A percentile compares a stretch with the other conserved stretches of the same genome.
Evolutionary conservation across 2,329 filamentous ascomycete genomes (phyloP).

Genomic region (Ophiocordyceps robertsii): DNA sequence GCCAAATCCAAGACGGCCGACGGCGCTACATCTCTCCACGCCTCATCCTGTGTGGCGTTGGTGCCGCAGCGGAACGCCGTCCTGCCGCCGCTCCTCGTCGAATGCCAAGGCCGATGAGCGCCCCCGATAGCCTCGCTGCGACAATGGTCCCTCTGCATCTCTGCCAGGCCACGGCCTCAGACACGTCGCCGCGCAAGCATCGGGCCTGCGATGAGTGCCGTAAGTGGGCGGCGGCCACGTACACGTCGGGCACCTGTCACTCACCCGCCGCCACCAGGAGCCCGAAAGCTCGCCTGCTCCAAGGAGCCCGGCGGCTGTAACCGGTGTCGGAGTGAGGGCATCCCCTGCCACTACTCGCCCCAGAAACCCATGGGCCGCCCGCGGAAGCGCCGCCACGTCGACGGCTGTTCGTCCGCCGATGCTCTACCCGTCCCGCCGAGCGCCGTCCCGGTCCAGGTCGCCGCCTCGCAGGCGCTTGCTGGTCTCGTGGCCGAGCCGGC

Average conservation of each 20-base stretch:
- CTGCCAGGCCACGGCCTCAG: slow-evolving; percentile 9
- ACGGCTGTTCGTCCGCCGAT: slow-evolving; percentile 7
- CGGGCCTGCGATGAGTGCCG: slow-evolving; percentile 56
- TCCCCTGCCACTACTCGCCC: slow-evolving; percentile 46
- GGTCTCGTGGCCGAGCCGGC: slow-evolving; percentile 1
- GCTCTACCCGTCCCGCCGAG: neutral
- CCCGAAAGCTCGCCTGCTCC: slow-evolving; percentile 50
- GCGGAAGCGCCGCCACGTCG: slow-evolving; percentile 36
- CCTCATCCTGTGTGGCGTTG: too few species aligned
- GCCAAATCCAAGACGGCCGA: too few species aligned
- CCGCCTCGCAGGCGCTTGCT: neutral
- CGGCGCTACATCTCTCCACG: too few species aligned
- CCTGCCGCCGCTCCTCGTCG: too few species aligned
- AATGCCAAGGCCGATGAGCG: too few species aligned
- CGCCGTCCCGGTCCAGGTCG: neutral
- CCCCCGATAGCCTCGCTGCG: neutral
- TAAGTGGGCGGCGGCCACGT: slow-evolving; percentile 25
- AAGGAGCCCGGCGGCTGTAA: slow-evolving; percentile 47
- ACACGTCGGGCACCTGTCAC: slow-evolving; percentile 15
- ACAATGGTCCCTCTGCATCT: neutral
- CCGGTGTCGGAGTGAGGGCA: slow-evolving; percentile 42
- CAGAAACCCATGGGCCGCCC: slow-evolving; percentile 57
- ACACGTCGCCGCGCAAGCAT: slow-evolving; percentile 28
- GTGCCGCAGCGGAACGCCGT: too few species aligned
- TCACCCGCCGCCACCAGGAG: slow-evolving; percentile 26